Base-by-base conservation (phyloP, 805 yeast genomes). In the Yarrowia phangngaensis region DNA sequence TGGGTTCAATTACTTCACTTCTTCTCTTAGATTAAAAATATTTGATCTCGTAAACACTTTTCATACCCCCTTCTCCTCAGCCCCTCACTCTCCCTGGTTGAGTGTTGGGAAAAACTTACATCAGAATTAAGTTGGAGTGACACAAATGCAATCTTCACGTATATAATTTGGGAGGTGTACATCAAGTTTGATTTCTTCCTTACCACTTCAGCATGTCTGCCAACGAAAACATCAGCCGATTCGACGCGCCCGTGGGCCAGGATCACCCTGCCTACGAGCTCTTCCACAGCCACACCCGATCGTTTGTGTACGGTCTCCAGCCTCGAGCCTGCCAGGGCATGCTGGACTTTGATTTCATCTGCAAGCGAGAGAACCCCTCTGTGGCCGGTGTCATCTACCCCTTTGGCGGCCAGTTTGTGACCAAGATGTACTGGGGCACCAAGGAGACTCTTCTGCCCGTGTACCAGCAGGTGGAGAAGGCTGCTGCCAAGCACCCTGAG, bases 341-440 rank as follows among this genome's bases (percentile, higher is more conserved):
- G 74, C 71, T 70, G 22, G 74, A 70, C 57, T 70, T 70, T 54
- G 74, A 70, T 54, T 70, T 62, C 64, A 66, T 70, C 56, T 70
- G 74, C 62, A 66, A 65, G 58, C 69, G 74, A 53, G 64, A 64
- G 36, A 62, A 63, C 23, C 74, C 74, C 35, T 69, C 73, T 11
- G 74, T 70, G 9, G 74, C 74, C 34, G 74, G 73, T 35, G 66
- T 70, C 41, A 70, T 70, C 54, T 70, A 70, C 58, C 74, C 74
- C 27, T 70, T 70, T 53, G 74, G 74, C 35, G 72, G 72, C 38
- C 73, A 70, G 54, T 67, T 64, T 52, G 67, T 67, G 56, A 59
- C 70, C 52, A 70, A 70, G 60, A 64, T 70, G 72, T 70, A 70
- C 68, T 70, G 74, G 74, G 74, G 74, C 35, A 70, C 74, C 58